Conservation (phyloP, 2,329 filamentous ascomycete genomes). For the Hypoxylon sp. region DNA sequence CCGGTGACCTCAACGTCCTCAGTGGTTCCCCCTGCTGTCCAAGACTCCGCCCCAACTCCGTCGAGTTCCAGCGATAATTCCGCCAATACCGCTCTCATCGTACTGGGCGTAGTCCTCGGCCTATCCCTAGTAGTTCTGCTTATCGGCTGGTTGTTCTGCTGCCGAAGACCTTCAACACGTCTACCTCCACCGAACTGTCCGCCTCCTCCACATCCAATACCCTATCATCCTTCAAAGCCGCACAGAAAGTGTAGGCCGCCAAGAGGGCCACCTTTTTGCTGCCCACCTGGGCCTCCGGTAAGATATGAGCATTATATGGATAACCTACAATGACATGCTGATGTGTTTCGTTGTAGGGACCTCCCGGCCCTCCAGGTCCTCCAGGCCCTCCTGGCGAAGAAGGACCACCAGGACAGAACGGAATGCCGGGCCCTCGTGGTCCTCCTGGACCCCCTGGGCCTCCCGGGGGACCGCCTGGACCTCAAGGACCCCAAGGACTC, state of each 20-base stretch:
- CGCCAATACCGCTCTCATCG: slow-evolving; percentile 33
- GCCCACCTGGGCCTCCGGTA: not conserved
- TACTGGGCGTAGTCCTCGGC: slow-evolving; percentile 40
- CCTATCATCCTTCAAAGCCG: not conserved
- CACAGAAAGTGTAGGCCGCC: not conserved
- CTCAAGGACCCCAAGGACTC: not conserved
- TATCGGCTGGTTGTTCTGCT: slow-evolving; percentile 37
- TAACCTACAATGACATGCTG: not conserved
- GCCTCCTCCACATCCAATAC: not conserved
- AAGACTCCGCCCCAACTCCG: slow-evolving; percentile 7
- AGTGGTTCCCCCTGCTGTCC: not conserved
- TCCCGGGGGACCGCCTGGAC: not conserved
- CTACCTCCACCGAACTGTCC: not conserved
- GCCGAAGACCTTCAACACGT: not conserved
- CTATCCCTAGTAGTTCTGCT: slow-evolving; percentile 36
- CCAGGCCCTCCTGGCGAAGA: not conserved
- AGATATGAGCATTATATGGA: not conserved
- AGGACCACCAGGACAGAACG: not conserved
- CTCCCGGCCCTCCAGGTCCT: slow-evolving; percentile 1
- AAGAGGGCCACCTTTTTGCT: not conserved
- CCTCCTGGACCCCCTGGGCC: not conserved
- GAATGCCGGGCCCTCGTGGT: not conserved
- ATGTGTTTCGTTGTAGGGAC: not conserved
- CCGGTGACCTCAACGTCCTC: not conserved
- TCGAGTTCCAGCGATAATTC: slow-evolving; percentile 17